phyloP scores from a whole-genome alignment of 192 early-diverging fungal species.

The Backusella parvicylindrica region DNA sequence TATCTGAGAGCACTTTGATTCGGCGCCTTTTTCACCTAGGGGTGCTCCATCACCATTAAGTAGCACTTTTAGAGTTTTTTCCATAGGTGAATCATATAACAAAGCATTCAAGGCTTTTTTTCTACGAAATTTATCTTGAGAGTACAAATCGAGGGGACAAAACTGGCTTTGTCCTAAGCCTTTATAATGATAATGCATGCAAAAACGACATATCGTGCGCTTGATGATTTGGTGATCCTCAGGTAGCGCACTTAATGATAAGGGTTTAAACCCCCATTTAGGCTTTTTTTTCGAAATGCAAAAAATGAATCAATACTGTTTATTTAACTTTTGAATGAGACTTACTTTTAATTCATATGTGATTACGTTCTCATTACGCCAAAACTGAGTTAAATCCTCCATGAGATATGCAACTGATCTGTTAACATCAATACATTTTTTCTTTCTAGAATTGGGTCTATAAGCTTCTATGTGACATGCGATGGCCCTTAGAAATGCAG shows the following conservation, averaged over 20 bases:
- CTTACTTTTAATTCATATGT: slow-evolving; percentile 27
- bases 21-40: not conserved
- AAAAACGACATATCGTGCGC: slow-evolving; percentile 57
- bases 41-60: not conserved
- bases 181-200: slow-evolving; percentile 61
- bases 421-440: not conserved
- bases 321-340: not conserved
- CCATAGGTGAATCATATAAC: not conserved
- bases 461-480: not conserved
- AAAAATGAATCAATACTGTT: not conserved
- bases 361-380: not conserved
- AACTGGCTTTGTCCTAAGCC: slow-evolving; percentile 6
- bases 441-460: not conserved
- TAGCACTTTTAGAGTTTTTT: slow-evolving; percentile 14
- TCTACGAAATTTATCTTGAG: slow-evolving; percentile 29
- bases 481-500: slow-evolving; percentile 2
- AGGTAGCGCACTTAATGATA: not conserved
- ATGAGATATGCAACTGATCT: not conserved
- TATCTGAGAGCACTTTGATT: not conserved
- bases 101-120: slow-evolving; percentile 36
- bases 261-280: slow-evolving; percentile 67
- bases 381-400: slow-evolving; percentile 3
- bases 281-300: slow-evolving; percentile 33
- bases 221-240: slow-evolving; percentile 33
- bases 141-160: slow-evolving; percentile 69